Base-by-base conservation (phyloP, 257 asterid genomes). In the Asclepias syriaca region DNA sequence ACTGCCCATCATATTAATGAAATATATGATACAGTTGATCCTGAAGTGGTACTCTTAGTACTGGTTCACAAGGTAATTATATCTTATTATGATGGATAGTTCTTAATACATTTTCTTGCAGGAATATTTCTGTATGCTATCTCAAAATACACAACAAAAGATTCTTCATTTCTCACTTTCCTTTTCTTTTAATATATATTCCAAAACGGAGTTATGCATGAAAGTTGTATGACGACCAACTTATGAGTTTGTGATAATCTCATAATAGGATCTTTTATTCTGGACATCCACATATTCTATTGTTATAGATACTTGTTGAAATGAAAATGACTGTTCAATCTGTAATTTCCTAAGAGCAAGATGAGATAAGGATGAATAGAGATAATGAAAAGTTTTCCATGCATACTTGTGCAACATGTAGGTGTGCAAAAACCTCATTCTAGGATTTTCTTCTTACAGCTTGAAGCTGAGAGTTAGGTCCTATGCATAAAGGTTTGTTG, bases 21-120 rank as follows among this genome's bases (percentile, higher is more conserved):
- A 77, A 83, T 92, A 70, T 95, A 95, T 83, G 99, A 95, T 70
- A 83, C 75, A 74, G 96, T 88, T 80, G 97, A 95, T 87, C 85
- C 97, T 75, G 97, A 91, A 81, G 99, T 92, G 80, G 88, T 95
- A 77, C 95, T 95, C 60, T 84, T 91, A 76, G 81, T 95, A 77
- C 97, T 91, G 71, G 89, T 88, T 79, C 99, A 95, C 64, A 96
- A 95, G 99, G 99, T 90, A 84, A 74, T 50, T 56, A 65, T 75
- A 59, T 63, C 63, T 72, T 67, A 4, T 72, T 15, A 27, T 18
- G 65, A 37, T 51, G 66, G 74, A 29, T 60, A 4, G 21, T 29
- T 61, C 21, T 2, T 63, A 7, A 6, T 39, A 18, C 21, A 29
- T 32, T 60, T n/a, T 60, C 22, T 60, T 24, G 24, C 55, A 29